phyloP scores from a whole-genome alignment of 1,284 basidiomycete species.

The Ustilago vetiveriae region DNA sequence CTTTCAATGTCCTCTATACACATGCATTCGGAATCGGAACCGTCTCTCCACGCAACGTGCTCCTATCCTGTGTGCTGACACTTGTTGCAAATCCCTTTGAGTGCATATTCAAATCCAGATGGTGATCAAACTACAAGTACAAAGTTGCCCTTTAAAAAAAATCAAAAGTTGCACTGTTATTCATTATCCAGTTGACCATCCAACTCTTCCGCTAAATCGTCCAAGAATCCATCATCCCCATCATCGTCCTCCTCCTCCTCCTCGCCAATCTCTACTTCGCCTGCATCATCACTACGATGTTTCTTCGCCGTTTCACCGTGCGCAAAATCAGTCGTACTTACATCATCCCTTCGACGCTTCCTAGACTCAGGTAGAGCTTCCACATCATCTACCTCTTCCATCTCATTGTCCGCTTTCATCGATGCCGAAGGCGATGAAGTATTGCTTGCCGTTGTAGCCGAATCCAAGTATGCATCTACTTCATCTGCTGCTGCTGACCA shows the following conservation, averaged over 20 bases:
- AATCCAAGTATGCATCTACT: conserved; percentile 79
- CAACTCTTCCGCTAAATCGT: conserved; percentile 58
- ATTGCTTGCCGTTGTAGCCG: conserved; percentile 48
- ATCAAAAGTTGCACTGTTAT: background rate
- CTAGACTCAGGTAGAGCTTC: conserved; percentile 1
- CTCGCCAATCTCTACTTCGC: conserved; percentile 24
- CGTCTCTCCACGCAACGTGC: too few species aligned
- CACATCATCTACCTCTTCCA: conserved; percentile 19
- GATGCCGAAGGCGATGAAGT: conserved; percentile 32
- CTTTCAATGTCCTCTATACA: too few species aligned
- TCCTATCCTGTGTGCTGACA: too few species aligned
- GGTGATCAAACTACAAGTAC: conserved; percentile 28
- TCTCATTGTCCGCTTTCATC: conserved; percentile 32
- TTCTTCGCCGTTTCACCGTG: conserved; percentile 50
- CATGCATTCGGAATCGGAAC: too few species aligned
- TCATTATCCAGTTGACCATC: conserved; percentile 56
- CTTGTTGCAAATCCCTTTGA: too few species aligned
- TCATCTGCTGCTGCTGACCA: conserved; percentile 85
- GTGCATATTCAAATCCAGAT: too few species aligned
- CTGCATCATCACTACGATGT: too few species aligned
- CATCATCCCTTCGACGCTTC: conserved; percentile 8
- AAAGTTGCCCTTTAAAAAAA: too few species aligned
- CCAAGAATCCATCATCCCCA: conserved; percentile 54
- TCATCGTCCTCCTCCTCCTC: conserved; percentile 36
- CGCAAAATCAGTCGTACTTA: conserved; percentile 11